Evolutionary conservation across 805 yeast species (phyloP).

Genomic region (Candida krabiensis): DNA sequence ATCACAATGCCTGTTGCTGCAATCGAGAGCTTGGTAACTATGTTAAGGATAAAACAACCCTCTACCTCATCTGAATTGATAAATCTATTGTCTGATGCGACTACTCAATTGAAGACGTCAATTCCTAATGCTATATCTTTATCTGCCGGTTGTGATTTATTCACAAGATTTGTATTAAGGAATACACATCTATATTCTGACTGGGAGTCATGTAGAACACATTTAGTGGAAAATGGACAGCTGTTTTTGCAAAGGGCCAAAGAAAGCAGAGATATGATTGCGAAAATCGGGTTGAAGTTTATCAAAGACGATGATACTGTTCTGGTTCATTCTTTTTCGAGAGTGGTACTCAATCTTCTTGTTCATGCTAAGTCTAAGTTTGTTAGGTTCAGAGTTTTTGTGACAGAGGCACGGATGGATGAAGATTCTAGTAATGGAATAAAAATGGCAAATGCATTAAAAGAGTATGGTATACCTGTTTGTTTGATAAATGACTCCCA

Average conservation of each 20-base stretch:
- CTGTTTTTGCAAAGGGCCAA: constrained; percentile 89
- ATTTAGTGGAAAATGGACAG: constrained; percentile 91
- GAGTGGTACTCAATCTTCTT: constrained; percentile 82
- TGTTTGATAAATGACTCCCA: constrained; percentile 88
- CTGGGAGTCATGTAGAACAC: constrained; percentile 90
- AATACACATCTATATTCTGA: constrained; percentile 86
- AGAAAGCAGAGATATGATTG: constrained; percentile 82
- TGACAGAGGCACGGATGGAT: constrained; percentile 90
- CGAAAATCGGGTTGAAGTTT: constrained; percentile 83
- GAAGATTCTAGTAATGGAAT: constrained; percentile 75
- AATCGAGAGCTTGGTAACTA: constrained; percentile 86
- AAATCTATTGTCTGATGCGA: constrained; percentile 74
- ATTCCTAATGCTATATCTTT: constrained; percentile 90
- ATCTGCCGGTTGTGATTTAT: constrained; percentile 96
- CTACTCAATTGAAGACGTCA: constrained; percentile 67
- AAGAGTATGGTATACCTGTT: constrained; percentile 78
- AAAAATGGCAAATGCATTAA: constrained; percentile 66
- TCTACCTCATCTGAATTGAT: constrained; percentile 92
- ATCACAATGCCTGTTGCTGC: constrained; percentile 99
- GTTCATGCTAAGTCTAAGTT: constrained; percentile 73
- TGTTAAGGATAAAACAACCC: constrained; percentile 81
- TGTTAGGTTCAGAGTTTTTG: constrained; percentile 83
- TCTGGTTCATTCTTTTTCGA: constrained; percentile 85
- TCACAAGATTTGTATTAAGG: constrained; percentile 88
- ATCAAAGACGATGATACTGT: constrained; percentile 91